Conservation (phyloP, 148 eudicot species). For the Rhododendron mucronatum region DNA sequence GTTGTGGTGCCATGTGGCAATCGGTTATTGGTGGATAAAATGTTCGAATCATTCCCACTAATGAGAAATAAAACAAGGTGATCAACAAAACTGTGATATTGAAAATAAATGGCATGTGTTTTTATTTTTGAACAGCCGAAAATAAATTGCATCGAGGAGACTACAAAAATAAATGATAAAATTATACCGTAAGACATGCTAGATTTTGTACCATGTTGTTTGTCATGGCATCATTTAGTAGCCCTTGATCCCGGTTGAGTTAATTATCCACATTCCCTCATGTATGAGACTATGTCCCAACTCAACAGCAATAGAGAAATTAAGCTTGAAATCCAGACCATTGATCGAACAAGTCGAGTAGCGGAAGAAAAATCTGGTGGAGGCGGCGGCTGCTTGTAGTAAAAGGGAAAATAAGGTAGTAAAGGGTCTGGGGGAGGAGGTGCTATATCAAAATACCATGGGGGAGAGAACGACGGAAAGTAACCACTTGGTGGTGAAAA, state of each 20-base stretch:
- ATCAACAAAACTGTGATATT: not conserved
- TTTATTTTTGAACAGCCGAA: not conserved
- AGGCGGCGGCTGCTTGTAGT: conserved; percentile 9
- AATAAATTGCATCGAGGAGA: not conserved
- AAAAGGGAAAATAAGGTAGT: conserved; percentile 19
- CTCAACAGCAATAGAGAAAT: not conserved
- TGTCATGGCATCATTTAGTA: not conserved
- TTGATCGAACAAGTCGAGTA: not conserved
- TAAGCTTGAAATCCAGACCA: conserved; percentile 10
- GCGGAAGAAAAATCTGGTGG: not conserved
- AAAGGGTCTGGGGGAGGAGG: conserved; percentile 21
- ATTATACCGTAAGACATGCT: not conserved
- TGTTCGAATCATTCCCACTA: not conserved
- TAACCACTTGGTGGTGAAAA: conserved; percentile 11
- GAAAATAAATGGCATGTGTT: not conserved
- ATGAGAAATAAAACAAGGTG: not conserved
- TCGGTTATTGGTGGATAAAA: not conserved
- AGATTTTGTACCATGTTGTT: not conserved
- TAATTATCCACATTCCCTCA: not conserved
- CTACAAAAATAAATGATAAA: not conserved
- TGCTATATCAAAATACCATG: conserved; percentile 7
- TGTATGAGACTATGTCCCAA: not conserved
- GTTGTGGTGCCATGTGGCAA: not conserved
- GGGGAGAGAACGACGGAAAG: conserved; percentile 11
- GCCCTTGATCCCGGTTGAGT: not conserved